These are phyloP conservation scores for Daedaleopsis sinensis DNA, from an alignment of 768 basidiomycete genomes.

Conservation along the genomic window DNA sequence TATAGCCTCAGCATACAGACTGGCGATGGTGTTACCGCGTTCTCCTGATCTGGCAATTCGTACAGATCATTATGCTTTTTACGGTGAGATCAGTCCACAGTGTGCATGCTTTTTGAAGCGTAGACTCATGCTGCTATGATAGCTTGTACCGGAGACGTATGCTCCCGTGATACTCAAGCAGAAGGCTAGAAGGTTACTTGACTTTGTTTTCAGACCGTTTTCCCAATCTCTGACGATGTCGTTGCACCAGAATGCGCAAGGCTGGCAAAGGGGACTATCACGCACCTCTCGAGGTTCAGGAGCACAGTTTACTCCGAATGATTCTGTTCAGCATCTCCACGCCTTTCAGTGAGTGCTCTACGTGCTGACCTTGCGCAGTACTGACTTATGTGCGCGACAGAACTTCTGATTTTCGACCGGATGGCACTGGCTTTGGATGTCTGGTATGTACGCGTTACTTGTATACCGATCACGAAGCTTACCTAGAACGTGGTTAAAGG, in stretches of 20 bases:
- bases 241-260: conserved; percentile 49
- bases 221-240: not conserved
- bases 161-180: conserved; percentile 57
- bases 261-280: conserved; percentile 55
- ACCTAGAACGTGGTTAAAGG: conserved; percentile 27
- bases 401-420: conserved; percentile 64
- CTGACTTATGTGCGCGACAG: conserved; percentile 35
- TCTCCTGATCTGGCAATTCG: conserved; percentile 68
- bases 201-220: not conserved
- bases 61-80: conserved; percentile 53
- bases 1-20: conserved; percentile 43
- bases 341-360: conserved; percentile 64
- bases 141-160: conserved; percentile 79
- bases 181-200: conserved; percentile 56
- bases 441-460: conserved; percentile 47
- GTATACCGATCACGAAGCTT: conserved; percentile 3
- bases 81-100: conserved; percentile 39
- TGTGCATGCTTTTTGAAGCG: conserved; percentile 2
- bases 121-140: not conserved
- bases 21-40: conserved; percentile 85
- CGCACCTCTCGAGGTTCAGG: conserved; percentile 59
- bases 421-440: conserved; percentile 75
- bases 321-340: conserved; percentile 63
- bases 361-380: not conserved
- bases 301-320: conserved; percentile 47